Base-by-base conservation (phyloP, 202 grass and related monocot genomes). In the Tripidium arundinaceum region DNA sequence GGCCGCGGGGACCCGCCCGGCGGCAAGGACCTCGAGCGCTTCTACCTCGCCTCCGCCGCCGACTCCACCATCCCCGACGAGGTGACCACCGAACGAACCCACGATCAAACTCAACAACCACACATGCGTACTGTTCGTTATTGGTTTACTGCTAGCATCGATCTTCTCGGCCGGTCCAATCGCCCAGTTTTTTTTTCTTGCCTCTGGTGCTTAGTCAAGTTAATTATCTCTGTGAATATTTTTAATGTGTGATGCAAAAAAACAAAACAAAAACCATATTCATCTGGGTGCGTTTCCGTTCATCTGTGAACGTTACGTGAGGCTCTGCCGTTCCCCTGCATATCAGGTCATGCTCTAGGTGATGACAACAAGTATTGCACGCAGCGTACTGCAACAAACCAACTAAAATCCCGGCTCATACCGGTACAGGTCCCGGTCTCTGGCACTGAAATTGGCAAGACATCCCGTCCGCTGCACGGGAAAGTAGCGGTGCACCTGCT, bases 1-100 rank as follows among this genome's bases (percentile, higher is more conserved):
- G 75, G 50, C 15, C 86, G 79, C 72, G 79, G 43, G 7, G 71
- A 88, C 71, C 88, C 80, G 25, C 88, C 80, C 7, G 82, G 68
- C 25, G 79, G 36, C 79, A 91, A 94, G 83, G 87, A 85, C 73
- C 52, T 94, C 76, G 83, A 91, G 68, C 74, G 81, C 12, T 94
- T 94, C 81, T 91, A 94, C 77, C 70, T 40, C 27, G 89, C 83
- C 39, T 94, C 92, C 55, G 92, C 72, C 62, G 83, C 92, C 47
- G 89, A 89, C 42, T 75, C 43, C 40, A 21, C 59, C 85, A 77
- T 94, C 68, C 92, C 92, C 15, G 92, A 94, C 81, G 86, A 94
- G 92, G 92, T 94, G n/a, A n/a, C 22, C 62, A 11, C 38, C 19
- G 22, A 59, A n/a, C n/a, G 24, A 33, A 33, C 31, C 31, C 31